Evolutionary conservation across 1,284 basidiomycete genomes (phyloP).

Genomic region (Trichosporon coremiiforme): DNA sequence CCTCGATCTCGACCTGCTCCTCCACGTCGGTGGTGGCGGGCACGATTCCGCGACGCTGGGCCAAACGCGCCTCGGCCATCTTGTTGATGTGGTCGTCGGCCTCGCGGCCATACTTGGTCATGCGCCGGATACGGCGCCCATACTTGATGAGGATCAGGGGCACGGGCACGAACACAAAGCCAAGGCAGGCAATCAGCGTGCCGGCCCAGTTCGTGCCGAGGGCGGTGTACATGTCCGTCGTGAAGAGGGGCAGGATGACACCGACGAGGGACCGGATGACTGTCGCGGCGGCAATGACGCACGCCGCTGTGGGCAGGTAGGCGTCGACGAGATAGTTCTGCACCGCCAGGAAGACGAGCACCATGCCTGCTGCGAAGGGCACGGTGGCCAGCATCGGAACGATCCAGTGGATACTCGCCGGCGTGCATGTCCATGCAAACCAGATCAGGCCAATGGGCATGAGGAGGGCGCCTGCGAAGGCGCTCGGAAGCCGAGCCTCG

Average conservation of each 20-base stretch:
- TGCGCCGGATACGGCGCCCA: conserved; percentile 18
- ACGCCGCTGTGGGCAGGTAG: conserved; percentile 60
- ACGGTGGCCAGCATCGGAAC: conserved; percentile 65
- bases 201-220: conserved; percentile 65
- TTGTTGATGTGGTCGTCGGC: conserved; percentile 29
- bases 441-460: conserved; percentile 56
- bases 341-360: conserved; percentile 41
- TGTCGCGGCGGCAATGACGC: conserved; percentile 67
- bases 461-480: conserved; percentile 62
- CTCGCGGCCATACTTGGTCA: conserved; percentile 19
- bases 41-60: not conserved
- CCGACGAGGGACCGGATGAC: conserved; percentile 67
- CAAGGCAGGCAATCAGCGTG: conserved; percentile 40
- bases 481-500: conserved; percentile 63
- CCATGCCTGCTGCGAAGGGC: conserved; percentile 61
- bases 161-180: conserved; percentile 32
- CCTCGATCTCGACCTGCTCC: conserved; percentile 14
- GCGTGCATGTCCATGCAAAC: conserved; percentile 62
- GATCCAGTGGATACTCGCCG: conserved; percentile 63
- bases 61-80: conserved; percentile 22
- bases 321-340: conserved; percentile 65
- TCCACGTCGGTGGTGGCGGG: not conserved
- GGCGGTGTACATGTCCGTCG: conserved; percentile 61
- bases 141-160: conserved; percentile 20
- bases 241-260: conserved; percentile 63